Evolutionary conservation across 257 asterid genomes (phyloP).

Genomic region (Primulina tabacum): DNA sequence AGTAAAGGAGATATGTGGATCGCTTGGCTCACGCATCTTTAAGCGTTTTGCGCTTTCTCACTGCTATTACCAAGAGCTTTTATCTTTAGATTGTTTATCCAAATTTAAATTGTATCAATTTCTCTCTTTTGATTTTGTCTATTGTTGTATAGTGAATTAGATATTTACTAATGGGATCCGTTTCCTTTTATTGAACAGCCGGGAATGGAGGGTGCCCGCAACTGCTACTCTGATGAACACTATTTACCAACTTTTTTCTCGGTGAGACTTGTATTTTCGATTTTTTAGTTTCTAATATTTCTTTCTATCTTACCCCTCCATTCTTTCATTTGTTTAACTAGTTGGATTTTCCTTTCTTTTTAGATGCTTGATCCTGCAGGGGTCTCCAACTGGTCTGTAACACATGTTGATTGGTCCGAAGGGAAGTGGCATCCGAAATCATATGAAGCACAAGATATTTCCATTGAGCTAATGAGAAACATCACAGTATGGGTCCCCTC

Average conservation of each 20-base stretch:
- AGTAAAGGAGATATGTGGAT: slow-evolving; percentile 2
- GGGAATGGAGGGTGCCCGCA: slow-evolving; percentile 80
- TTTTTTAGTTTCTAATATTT: no score
- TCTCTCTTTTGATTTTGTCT: background rate
- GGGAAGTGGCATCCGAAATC: slow-evolving; percentile 93
- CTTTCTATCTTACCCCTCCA: background rate
- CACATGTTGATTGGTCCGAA: slow-evolving; percentile 92
- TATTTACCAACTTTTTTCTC: slow-evolving; percentile 82
- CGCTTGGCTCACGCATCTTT: background rate
- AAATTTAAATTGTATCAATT: background rate
- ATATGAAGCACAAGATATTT: slow-evolving; percentile 58
- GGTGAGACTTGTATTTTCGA: slow-evolving; percentile 42
- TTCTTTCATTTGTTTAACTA: slow-evolving; percentile 8
- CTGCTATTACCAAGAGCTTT: background rate
- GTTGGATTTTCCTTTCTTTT: slow-evolving; percentile 1
- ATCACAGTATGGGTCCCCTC: slow-evolving; percentile 51
- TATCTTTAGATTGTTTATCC: background rate
- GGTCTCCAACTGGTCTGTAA: slow-evolving; percentile 83
- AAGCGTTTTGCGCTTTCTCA: background rate
- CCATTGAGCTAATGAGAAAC: slow-evolving; percentile 59
- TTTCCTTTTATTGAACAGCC: slow-evolving; percentile 71
- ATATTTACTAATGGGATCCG: slow-evolving; percentile 22
- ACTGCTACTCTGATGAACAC: slow-evolving; percentile 98
- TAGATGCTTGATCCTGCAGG: slow-evolving; percentile 87
- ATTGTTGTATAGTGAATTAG: background rate